Percentiles rank a stretch among this genome's conserved stretches.
These are phyloP conservation scores for Yarrowia divulgata DNA, from an alignment of 805 yeast species.

Conservation along the genomic window DNA sequence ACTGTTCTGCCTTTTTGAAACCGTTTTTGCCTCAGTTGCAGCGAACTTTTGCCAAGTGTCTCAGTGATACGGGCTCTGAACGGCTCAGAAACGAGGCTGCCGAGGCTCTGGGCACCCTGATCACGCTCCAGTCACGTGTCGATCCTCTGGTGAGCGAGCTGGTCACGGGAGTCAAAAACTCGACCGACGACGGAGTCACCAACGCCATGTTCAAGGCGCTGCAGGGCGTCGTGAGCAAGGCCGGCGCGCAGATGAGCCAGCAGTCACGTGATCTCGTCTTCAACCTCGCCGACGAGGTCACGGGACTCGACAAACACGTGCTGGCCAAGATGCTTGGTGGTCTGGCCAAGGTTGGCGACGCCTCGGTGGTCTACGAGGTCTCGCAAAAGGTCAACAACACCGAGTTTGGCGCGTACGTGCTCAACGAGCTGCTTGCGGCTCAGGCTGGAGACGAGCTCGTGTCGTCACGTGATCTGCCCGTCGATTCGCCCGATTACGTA, in stretches of 20 bases:
- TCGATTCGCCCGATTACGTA: constrained; percentile 17
- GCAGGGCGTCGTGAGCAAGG: constrained; percentile 78
- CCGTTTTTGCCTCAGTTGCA: constrained; percentile 98
- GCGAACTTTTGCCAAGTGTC: constrained; percentile 92
- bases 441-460: constrained; percentile 7
- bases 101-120: constrained; percentile 83
- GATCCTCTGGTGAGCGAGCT: constrained; percentile 91
- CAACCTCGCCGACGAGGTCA: constrained; percentile 76
- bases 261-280: constrained; percentile 72
- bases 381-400: constrained; percentile 38
- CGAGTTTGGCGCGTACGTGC: constrained; percentile 42
- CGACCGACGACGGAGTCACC: constrained; percentile 74
- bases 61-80: constrained; percentile 77
- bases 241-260: constrained; percentile 80
- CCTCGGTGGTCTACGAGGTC: constrained; percentile 42
- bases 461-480: constrained; percentile 14
- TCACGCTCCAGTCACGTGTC: constrained; percentile 88
- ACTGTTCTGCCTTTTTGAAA: constrained; percentile 88
- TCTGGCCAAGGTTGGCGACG: constrained; percentile 68
- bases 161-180: constrained; percentile 70
- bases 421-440: constrained; percentile 46
- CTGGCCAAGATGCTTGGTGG: constrained; percentile 83
- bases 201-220: constrained; percentile 86
- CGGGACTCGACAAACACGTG: constrained; percentile 53
- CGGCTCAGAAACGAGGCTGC: constrained; percentile 84